These are phyloP conservation scores for Salicornia ramosissima DNA, from an alignment of 148 eudicot species.

Conservation along the genomic window DNA sequence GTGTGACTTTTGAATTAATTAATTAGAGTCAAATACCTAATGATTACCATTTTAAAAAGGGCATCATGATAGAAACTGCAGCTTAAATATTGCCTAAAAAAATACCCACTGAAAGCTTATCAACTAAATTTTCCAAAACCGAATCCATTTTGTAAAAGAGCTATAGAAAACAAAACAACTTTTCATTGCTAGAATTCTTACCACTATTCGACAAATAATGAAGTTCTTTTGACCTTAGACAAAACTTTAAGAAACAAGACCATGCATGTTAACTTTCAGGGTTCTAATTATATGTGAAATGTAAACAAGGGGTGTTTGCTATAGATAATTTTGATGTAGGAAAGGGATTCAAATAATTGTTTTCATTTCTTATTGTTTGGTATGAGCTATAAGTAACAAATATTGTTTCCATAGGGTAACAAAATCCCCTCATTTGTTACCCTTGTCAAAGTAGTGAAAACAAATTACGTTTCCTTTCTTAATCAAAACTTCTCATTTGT, in stretches of 20 bases:
- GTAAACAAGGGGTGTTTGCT: no score
- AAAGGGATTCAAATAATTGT: no score
- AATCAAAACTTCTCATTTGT: no score
- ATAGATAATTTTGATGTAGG: no score
- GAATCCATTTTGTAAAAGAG: neutral
- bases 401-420: no score
- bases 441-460: no score
- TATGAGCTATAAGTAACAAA: no score
- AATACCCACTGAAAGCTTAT: neutral
- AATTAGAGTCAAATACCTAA: neutral
- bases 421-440: no score
- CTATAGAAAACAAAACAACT: neutral
- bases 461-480: no score
- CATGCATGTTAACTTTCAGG: no score
- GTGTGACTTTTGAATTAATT: neutral
- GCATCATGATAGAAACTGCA: no score
- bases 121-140: neutral
- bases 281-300: neutral
- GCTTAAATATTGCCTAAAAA: neutral
- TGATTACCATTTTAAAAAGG: neutral
- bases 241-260: neutral
- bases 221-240: neutral
- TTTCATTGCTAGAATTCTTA: neutral
- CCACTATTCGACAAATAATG: neutral
- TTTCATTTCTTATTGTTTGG: no score